These are phyloP conservation scores for Gastrolobium bilobum DNA, from an alignment of 306 rosid genomes.

Conservation along the genomic window DNA sequence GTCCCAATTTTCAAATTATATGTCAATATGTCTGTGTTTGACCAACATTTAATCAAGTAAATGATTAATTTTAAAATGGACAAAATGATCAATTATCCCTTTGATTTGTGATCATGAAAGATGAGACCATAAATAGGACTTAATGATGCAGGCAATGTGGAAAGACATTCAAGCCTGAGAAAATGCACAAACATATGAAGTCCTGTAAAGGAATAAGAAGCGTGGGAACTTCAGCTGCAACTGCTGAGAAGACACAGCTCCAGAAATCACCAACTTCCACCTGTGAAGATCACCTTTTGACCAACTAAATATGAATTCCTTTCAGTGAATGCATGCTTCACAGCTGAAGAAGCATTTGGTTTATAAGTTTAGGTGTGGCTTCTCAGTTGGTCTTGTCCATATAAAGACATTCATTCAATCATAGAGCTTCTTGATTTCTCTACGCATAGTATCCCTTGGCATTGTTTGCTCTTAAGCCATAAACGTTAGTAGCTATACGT, in stretches of 20 bases:
- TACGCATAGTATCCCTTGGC: not conserved
- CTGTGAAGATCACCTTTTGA: conserved; percentile 49
- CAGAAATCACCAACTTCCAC: conserved; percentile 49
- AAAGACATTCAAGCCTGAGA: conserved; percentile 83
- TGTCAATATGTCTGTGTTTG: too few relatives aligned
- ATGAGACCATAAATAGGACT: conserved; percentile 30
- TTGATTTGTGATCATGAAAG: conserved; percentile 38
- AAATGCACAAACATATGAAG: conserved; percentile 84
- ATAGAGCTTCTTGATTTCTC: conserved; percentile 23
- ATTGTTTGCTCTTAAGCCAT: not conserved
- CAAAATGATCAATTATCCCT: too few relatives aligned
- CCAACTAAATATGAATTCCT: conserved; percentile 48
- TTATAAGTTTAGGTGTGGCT: conserved; percentile 36
- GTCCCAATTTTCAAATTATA: too few relatives aligned
- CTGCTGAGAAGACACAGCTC: conserved; percentile 45
- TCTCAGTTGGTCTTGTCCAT: conserved; percentile 31
- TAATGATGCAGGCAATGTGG: conserved; percentile 87
- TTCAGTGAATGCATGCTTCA: conserved; percentile 22
- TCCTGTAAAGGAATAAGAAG: conserved; percentile 80
- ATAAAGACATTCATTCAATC: not conserved
- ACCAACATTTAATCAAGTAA: too few relatives aligned
- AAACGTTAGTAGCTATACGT: not conserved
- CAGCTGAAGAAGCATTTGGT: conserved; percentile 30
- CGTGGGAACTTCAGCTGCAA: conserved; percentile 43
- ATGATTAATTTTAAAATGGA: too few relatives aligned